These are phyloP conservation scores for Geranomyces michiganensis DNA, from an alignment of 192 early-diverging fungal species.

Conservation along the genomic window DNA sequence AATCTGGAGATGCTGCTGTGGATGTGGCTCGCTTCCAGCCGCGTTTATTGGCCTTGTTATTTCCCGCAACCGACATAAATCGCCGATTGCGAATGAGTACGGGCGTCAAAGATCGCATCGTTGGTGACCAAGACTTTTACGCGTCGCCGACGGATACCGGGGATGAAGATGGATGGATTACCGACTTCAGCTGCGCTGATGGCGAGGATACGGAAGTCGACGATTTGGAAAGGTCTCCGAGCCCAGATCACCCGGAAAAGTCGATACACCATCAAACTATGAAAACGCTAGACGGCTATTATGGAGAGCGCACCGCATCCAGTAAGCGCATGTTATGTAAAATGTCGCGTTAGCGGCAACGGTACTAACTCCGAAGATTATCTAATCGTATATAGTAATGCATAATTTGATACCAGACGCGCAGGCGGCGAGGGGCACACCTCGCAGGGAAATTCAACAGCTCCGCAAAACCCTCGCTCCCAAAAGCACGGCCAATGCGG, in stretches of 20 bases:
- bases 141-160: not conserved
- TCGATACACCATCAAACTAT: constrained; percentile 25
- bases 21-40: constrained; percentile 26
- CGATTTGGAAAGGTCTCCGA: constrained; percentile 19
- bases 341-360: no score
- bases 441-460: no score
- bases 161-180: not conserved
- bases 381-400: no score
- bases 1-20: not conserved
- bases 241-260: constrained; percentile 9
- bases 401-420: no score
- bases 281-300: constrained; percentile 15
- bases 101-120: not conserved
- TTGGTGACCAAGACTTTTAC: not conserved
- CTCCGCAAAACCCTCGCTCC: no score
- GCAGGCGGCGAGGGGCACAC: no score
- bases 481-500: no score
- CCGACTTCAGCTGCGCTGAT: not conserved
- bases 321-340: constrained; percentile 15
- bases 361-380: no score
- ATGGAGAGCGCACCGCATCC: constrained; percentile 17
- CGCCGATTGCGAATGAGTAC: not conserved
- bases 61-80: not conserved
- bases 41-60: constrained; percentile 15
- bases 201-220: constrained; percentile 15